Conservation (phyloP, 768 basidiomycete species). For the Serendipita sp. region DNA sequence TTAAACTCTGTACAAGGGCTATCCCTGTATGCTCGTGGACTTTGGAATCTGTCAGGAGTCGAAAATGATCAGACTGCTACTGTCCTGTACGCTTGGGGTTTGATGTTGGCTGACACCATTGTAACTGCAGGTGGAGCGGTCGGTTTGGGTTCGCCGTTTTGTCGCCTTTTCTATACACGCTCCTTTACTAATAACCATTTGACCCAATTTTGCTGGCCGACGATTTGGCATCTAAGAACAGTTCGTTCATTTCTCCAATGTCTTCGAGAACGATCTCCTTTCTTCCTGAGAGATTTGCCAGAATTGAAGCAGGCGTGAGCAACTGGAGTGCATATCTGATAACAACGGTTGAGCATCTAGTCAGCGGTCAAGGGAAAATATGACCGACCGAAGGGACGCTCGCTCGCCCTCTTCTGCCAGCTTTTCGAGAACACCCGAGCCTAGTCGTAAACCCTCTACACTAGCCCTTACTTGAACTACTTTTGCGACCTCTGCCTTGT, state of each 20-base stretch:
- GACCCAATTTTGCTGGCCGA: conserved; percentile 40
- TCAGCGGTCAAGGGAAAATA: conserved; percentile 6
- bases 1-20: background rate
- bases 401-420: conserved; percentile 70
- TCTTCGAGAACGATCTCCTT: conserved; percentile 76
- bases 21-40: too few species aligned
- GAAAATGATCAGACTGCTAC: too few species aligned
- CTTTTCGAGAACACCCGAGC: conserved; percentile 59
- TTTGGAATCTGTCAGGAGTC: too few species aligned
- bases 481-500: conserved; percentile 66
- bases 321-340: conserved; percentile 79
- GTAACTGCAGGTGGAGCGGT: too few species aligned
- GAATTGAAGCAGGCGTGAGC: conserved; percentile 78
- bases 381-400: conserved; percentile 57
- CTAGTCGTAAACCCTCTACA: conserved; percentile 70
- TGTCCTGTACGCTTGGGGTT: too few species aligned
- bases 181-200: conserved; percentile 17
- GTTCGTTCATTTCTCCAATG: conserved; percentile 80
- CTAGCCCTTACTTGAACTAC: conserved; percentile 77
- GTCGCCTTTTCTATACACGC: background rate
- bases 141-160: too few species aligned
- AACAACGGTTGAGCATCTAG: background rate
- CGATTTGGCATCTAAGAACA: conserved; percentile 91
- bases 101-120: too few species aligned
- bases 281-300: conserved; percentile 63